Base-by-base conservation (phyloP, 2,329 filamentous ascomycete genomes). In the Zalaria obscura region DNA sequence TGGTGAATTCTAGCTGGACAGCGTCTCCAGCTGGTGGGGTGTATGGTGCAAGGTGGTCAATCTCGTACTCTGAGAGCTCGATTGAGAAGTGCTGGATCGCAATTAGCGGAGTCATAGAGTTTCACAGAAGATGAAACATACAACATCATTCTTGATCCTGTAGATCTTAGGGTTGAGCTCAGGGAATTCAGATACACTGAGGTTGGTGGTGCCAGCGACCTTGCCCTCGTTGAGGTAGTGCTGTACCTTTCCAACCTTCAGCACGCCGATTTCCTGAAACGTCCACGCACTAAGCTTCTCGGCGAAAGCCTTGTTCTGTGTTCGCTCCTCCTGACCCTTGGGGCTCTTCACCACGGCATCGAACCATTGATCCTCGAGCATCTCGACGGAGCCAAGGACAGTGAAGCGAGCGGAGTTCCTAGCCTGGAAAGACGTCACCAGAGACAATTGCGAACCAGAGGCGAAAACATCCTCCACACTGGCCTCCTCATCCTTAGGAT, bases 1-100 rank as follows among this genome's bases (percentile, higher is more conserved):
- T 98, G 67, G 80, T 88, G 70, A 96, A 95, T 64, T 98, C 91
- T 47, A 98, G 83, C 64, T 98, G 91, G 29, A 98, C 59, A 27
- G 69, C 72, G 59, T 98, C 91, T 47, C 65, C 70, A 5, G 70
- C 57, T 25, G 85, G 78, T 18, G 83, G 68, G 34, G 68, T 68
- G 65, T 87, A 95, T 36, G 88, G 83, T 4, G 68, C 64, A 69
- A 80, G 93, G 56, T 78, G 74, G 59, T 84, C 76, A 66, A 77
- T 78, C 39, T 65, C 64, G 62, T 86, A 94, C 62, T 95, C 87
- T 26, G 88, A 94, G 41, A 98, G 56, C 49, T 89, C 88, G 58
- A 96, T 89, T 55, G 73, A 75, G 69, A 88, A 95, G 47, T 80
- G 76, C 85, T 93, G 51, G 36, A 42, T 38, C 35, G 39, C 45